Conservation (phyloP, 2,329 filamentous ascomycete species). For the Pseudogymnoascus sp. region DNA sequence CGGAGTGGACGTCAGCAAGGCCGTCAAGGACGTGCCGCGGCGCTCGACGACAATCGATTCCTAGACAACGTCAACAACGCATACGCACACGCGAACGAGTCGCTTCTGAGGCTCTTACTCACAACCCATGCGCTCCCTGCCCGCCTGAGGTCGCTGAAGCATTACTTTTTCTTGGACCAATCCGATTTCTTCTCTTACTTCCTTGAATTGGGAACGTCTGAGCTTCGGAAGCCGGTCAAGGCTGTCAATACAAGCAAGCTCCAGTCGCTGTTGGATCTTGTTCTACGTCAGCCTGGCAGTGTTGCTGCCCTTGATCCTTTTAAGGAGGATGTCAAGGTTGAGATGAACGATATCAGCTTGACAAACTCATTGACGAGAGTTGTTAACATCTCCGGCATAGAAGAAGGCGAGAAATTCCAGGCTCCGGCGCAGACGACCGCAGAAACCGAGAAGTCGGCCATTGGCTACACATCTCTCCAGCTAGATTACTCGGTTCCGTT, state of each 20-base stretch:
- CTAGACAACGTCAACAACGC: conserved; percentile 93
- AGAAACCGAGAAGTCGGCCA: conserved; percentile 79
- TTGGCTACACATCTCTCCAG: conserved; percentile 85
- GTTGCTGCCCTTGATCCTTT: conserved; percentile 92
- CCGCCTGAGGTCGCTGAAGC: conserved; percentile 83
- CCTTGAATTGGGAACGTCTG: conserved; percentile 81
- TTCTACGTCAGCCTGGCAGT: conserved; percentile 91
- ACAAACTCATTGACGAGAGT: conserved; percentile 94
- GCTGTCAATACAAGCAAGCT: conserved; percentile 87
- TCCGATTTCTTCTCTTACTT: conserved; percentile 99
- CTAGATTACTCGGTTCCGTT: conserved; percentile 94
- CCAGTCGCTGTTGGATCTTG: conserved; percentile 90
- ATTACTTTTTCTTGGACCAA: conserved; percentile 97
- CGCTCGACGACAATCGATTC: conserved; percentile 87
- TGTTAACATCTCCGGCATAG: conserved; percentile 91
- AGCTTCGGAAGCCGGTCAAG: conserved; percentile 83
- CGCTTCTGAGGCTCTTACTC: conserved; percentile 80
- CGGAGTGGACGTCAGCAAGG: conserved; percentile 87
- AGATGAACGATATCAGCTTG: conserved; percentile 91
- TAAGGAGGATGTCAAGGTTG: conserved; percentile 96
- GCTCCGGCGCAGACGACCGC: conserved; percentile 59
- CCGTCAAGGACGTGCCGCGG: conserved; percentile 77
- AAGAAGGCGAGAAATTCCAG: conserved; percentile 77
- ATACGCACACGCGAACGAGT: conserved; percentile 92
- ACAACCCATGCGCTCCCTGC: conserved; percentile 89